These are phyloP conservation scores for Saccharomycopsis fermentans DNA, from an alignment of 805 yeast genomes.

Conservation along the genomic window DNA sequence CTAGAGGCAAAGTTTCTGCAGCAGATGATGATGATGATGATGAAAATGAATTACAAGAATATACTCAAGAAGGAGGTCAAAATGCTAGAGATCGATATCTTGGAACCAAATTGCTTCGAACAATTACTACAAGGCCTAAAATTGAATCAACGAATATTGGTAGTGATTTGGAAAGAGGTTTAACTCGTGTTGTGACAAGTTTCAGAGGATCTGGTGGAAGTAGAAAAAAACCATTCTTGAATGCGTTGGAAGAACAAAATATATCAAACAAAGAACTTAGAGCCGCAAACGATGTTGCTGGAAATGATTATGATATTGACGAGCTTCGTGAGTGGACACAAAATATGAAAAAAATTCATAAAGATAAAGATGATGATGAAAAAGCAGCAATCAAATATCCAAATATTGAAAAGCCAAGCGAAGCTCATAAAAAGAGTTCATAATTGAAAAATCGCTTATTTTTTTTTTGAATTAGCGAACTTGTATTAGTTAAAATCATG, in stretches of 20 bases:
- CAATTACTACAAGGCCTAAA: background rate
- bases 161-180: background rate
- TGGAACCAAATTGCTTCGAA: constrained; percentile 7
- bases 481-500: background rate
- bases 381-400: background rate
- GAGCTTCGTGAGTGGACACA: constrained; percentile 6
- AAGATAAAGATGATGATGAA: background rate
- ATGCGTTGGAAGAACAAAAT: constrained; percentile 5
- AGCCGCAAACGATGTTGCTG: constrained; percentile 6
- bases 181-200: background rate
- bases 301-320: constrained; percentile 3
- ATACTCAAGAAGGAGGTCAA: constrained; percentile 19
- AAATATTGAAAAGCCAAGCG: background rate
- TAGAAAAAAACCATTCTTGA: background rate
- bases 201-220: background rate
- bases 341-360: background rate
- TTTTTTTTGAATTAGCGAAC: background rate
- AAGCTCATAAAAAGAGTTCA: background rate
- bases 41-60: constrained; percentile 25
- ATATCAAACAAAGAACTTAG: background rate
- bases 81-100: constrained; percentile 13
- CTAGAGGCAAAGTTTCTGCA: background rate
- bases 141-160: background rate
- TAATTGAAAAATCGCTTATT: background rate
- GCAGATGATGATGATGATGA: constrained; percentile 20